Evolutionary conservation across 1,284 basidiomycete genomes (phyloP), one percentile per base, ranked within the genome.

Genomic region (Cutaneotrichosporon sp.): DNA sequence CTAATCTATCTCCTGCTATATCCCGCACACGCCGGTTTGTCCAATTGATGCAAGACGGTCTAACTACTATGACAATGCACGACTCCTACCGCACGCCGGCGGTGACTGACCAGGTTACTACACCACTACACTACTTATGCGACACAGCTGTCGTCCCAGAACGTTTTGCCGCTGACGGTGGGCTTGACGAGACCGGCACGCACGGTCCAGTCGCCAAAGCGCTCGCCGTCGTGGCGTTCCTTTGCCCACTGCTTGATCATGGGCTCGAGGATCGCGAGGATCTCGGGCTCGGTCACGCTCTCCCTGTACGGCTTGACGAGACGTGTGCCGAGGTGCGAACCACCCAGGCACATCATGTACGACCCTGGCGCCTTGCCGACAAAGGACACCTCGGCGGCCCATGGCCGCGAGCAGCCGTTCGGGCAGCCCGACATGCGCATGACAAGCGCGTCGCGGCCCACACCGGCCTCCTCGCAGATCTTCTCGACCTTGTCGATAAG

Each of bases 341-440:
- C 96, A 52, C 96, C 94, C 21, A 98, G 84, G 41, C 97, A 82
- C 93, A 98, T 97, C 67, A 87, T 75, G 73, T 98, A 98, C 39
- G 85, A 83, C 17, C 91, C 93, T 1, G 88, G 90, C 0, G 94
- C 93, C 77, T 97, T 98, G 48, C 94, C 94, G 44, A 98, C 86
- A 65, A 98, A 97, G 0, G 90, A 93, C 36, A 97, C 82, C 79
- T 98, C 93, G 80, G 87, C 94, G 51, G 94, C 79, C 77, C 94
- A 97, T n/a, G 94, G 93, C 56, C 93, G 81, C 10, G 90, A 88
- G 70, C 91, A 93, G 50, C 71, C 91, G 69, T 94, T 94, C 12
- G 91, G 91, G 70, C 91, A 94, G 38, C 91, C 90, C 15, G 90
- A 93, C 94, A 97, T 97, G 55, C 94, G 84, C 90, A 97, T 96